Evolutionary conservation across 1,139 yeast species (phyloP).

Genomic region (Suhomyces kunorum): DNA sequence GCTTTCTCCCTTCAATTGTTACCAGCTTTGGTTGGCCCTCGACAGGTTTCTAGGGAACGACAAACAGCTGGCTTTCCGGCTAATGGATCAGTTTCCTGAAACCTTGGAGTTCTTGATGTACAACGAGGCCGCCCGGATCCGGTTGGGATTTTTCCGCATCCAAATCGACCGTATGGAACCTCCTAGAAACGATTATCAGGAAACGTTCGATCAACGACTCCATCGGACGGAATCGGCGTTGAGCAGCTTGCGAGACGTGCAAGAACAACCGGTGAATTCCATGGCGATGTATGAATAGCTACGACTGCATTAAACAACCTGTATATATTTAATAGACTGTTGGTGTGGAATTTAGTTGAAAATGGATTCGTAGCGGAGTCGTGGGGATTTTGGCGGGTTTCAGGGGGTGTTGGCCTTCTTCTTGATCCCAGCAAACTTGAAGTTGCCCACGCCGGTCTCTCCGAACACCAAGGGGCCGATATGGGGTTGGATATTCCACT

Average conservation of each 20-base stretch:
- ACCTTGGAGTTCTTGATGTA: conserved; percentile 34
- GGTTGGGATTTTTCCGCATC: conserved; percentile 26
- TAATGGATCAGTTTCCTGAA: conserved; percentile 38
- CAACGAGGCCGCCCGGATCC: conserved; percentile 21
- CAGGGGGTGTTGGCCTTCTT: conserved; percentile 10
- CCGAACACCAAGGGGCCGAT: conserved; percentile 82
- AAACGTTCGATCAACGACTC: conserved; percentile 23
- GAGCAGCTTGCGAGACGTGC: conserved; percentile 3
- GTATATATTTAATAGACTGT: conserved; percentile 8
- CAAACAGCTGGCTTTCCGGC: conserved; percentile 21
- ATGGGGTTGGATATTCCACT: conserved; percentile 92
- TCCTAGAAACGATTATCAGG: conserved; percentile 21
- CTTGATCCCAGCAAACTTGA: conserved; percentile 31
- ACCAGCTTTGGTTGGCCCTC: conserved; percentile 22
- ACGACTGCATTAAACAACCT: conserved; percentile 7
- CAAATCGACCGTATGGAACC: conserved; percentile 25
- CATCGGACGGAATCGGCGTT: conserved; percentile 24
- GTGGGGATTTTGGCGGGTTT: too few species aligned
- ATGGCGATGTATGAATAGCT: conserved; percentile 2
- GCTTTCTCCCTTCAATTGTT: conserved; percentile 20
- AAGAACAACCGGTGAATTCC: conserved; percentile 1
- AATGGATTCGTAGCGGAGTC: too few species aligned
- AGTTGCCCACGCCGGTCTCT: conserved; percentile 39
- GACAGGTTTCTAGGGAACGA: conserved; percentile 21
- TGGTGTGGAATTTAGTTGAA: too few species aligned